These are phyloP conservation scores for Fragilariopsis cylindrus DNA, from an alignment of 108 stramenopile genomes.

Conservation along the genomic window DNA sequence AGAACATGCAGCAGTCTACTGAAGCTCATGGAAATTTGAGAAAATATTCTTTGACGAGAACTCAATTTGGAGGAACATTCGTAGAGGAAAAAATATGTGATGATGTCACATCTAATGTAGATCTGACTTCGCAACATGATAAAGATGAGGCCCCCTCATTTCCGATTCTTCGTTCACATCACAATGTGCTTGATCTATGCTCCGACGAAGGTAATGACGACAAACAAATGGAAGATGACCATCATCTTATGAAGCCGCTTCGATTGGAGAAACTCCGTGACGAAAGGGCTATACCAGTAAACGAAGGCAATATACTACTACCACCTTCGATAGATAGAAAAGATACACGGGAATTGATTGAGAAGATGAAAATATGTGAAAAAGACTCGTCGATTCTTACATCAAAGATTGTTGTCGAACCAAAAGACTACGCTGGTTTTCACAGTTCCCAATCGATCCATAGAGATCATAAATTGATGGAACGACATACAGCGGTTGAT, in stretches of 20 bases:
- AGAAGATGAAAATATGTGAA: no score
- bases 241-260: background rate
- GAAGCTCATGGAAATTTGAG: background rate
- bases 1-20: no score
- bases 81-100: conserved; percentile 5
- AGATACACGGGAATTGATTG: no score
- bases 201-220: background rate
- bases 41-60: background rate
- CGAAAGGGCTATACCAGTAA: no score
- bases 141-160: background rate
- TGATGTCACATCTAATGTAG: background rate
- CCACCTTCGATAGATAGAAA: no score
- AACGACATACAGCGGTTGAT: background rate
- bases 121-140: background rate
- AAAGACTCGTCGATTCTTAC: no score
- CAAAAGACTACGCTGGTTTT: no score
- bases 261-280: no score
- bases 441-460: background rate
- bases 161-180: background rate
- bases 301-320: no score
- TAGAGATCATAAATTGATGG: background rate
- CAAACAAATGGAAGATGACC: background rate
- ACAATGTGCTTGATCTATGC: background rate
- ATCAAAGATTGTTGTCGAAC: no score
- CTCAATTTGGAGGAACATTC: background rate